These are phyloP conservation scores for Backusella circina DNA, from an alignment of 192 early-diverging fungal genomes.

Conservation along the genomic window DNA sequence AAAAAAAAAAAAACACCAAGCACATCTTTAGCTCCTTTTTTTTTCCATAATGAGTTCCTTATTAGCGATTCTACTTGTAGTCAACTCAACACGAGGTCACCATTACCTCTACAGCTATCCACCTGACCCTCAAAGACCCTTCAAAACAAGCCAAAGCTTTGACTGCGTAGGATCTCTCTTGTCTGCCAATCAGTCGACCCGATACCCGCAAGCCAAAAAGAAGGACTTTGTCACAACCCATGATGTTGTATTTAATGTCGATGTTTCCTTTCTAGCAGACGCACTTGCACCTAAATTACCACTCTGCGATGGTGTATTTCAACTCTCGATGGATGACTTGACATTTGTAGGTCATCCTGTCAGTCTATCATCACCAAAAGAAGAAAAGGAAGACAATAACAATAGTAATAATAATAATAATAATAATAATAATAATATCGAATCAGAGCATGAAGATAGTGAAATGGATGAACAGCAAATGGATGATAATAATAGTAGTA, in stretches of 20 bases:
- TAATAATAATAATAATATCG: neutral
- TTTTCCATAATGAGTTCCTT: conserved; percentile 38
- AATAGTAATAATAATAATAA: neutral
- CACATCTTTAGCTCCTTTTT: neutral
- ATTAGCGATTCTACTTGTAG: conserved; percentile 60
- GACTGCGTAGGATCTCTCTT: conserved; percentile 2
- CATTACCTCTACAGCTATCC: conserved; percentile 78
- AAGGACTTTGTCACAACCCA: conserved; percentile 7
- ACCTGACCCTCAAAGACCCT: conserved; percentile 32
- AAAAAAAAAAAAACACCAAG: neutral
- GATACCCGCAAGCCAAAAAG: conserved; percentile 15
- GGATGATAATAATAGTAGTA: conserved; percentile 10
- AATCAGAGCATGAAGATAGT: conserved; percentile 6
- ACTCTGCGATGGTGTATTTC: conserved; percentile 81
- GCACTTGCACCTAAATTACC: conserved; percentile 82
- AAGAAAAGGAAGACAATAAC: neutral
- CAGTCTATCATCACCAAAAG: conserved; percentile 54
- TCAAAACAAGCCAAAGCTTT: neutral
- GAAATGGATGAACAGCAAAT: conserved; percentile 10
- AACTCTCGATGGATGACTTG: conserved; percentile 81
- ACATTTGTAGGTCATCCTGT: conserved; percentile 82
- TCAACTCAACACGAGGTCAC: conserved; percentile 65
- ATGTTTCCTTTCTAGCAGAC: conserved; percentile 74
- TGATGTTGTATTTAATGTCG: conserved; percentile 61
- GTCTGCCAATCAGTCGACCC: neutral